These are phyloP conservation scores for Leccinellum rugosiceps DNA, from an alignment of 768 basidiomycete genomes.

Conservation along the genomic window DNA sequence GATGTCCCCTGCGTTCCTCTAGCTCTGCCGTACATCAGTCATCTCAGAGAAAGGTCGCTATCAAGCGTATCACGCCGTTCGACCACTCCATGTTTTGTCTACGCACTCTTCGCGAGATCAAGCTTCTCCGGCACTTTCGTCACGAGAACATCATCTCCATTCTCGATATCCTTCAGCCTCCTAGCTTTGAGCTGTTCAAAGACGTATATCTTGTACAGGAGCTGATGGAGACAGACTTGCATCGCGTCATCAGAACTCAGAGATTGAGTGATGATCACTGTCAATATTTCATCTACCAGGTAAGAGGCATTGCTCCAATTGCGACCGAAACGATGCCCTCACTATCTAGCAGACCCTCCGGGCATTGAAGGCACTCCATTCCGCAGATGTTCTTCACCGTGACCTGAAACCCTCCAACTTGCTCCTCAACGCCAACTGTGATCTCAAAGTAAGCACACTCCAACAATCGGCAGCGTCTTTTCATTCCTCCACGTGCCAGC, in stretches of 20 bases:
- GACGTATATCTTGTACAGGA: conserved; percentile 81
- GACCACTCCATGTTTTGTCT: conserved; percentile 94
- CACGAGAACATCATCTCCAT: conserved; percentile 93
- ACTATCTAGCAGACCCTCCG: conserved; percentile 57
- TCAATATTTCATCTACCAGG: conserved; percentile 98
- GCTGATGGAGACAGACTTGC: conserved; percentile 90
- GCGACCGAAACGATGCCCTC: neutral
- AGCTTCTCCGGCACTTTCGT: conserved; percentile 84
- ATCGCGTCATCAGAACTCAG: conserved; percentile 95
- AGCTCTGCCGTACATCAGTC: conserved; percentile 77
- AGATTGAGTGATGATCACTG: conserved; percentile 91
- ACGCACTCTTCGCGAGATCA: conserved; percentile 82
- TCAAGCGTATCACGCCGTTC: conserved; percentile 94
- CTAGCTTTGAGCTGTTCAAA: conserved; percentile 70
- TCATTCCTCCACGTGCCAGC: conserved; percentile 34
- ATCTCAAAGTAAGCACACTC: conserved; percentile 70
- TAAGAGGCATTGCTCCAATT: conserved; percentile 26
- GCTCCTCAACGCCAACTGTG: conserved; percentile 93
- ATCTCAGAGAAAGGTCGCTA: conserved; percentile 83
- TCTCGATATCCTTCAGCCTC: conserved; percentile 87
- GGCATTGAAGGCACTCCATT: conserved; percentile 92
- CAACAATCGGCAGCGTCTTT: neutral
- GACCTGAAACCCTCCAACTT: conserved; percentile 97
- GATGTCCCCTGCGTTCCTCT: neutral
- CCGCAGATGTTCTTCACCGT: conserved; percentile 91